Conservation (phyloP, 2,329 filamentous ascomycete genomes). For the Arachnopeziza araneosa region DNA sequence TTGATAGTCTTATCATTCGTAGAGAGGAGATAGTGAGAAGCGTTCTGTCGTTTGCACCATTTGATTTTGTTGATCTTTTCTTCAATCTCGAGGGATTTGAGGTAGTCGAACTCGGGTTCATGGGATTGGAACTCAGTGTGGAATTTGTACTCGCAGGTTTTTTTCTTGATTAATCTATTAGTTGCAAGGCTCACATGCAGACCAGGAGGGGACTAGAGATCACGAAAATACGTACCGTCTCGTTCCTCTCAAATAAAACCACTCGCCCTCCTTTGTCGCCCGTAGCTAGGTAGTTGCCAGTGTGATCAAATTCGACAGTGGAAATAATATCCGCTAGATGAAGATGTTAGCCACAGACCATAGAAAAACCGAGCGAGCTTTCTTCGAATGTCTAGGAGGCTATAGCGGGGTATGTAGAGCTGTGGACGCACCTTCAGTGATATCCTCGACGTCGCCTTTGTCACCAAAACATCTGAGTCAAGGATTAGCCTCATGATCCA, state of each 20-base stretch:
- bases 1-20: constrained; percentile 99
- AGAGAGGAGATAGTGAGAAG: constrained; percentile 94
- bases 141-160: constrained; percentile 99
- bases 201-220: not conserved
- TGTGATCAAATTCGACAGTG: constrained; percentile 86
- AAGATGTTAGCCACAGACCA: not conserved
- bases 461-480: constrained; percentile 87
- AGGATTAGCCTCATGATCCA: not conserved
- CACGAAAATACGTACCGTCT: constrained; percentile 61
- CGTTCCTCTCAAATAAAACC: constrained; percentile 86
- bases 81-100: constrained; percentile 98
- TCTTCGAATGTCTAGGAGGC: not conserved
- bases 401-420: not conserved
- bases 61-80: constrained; percentile 99
- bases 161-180: constrained; percentile 61
- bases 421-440: constrained; percentile 30
- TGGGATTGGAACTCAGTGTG: constrained; percentile 99
- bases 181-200: not conserved
- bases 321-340: constrained; percentile 78
- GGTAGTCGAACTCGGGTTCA: constrained; percentile 98
- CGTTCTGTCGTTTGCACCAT: constrained; percentile 97
- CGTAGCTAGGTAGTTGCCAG: constrained; percentile 84
- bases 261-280: constrained; percentile 84
- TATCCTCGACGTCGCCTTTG: constrained; percentile 89
- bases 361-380: not conserved